phyloP scores from a whole-genome alignment of 352 stramenopile species.

The Blastocystis sp. region DNA sequence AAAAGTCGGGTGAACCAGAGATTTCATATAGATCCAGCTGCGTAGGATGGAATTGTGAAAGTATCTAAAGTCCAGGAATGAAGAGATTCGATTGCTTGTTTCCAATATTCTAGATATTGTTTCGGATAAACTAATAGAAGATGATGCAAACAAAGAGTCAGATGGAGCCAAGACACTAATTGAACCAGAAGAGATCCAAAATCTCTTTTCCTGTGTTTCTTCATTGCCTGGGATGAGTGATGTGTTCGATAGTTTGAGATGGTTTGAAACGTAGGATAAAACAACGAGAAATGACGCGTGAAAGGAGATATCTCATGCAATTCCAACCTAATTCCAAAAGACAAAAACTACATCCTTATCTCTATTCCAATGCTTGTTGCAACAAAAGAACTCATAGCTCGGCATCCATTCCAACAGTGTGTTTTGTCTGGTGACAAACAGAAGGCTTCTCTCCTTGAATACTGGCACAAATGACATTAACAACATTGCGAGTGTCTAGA shows the following conservation, averaged over 20 bases:
- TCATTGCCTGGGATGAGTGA: not conserved
- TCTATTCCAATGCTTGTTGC: not conserved
- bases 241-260: not conserved
- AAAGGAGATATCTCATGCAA: not conserved
- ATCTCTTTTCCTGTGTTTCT: not conserved
- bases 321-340: not conserved
- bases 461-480: not conserved
- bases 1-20: not conserved
- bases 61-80: not conserved
- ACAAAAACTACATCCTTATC: not conserved
- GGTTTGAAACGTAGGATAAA: not conserved
- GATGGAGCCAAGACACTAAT: not conserved
- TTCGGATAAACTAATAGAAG: not conserved
- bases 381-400: conserved; percentile 6
- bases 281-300: not conserved
- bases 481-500: conserved; percentile 19
- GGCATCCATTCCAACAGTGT: conserved; percentile 44
- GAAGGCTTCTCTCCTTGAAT: conserved; percentile 17
- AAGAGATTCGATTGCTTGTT: not conserved
- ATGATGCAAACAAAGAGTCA: not conserved
- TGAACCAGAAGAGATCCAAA: not conserved
- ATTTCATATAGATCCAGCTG: not conserved
- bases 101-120: not conserved
- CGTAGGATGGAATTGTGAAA: not conserved
- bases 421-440: not conserved